phyloP scores from a whole-genome alignment of 106 monocot species.

The Acorus calamus region DNA sequence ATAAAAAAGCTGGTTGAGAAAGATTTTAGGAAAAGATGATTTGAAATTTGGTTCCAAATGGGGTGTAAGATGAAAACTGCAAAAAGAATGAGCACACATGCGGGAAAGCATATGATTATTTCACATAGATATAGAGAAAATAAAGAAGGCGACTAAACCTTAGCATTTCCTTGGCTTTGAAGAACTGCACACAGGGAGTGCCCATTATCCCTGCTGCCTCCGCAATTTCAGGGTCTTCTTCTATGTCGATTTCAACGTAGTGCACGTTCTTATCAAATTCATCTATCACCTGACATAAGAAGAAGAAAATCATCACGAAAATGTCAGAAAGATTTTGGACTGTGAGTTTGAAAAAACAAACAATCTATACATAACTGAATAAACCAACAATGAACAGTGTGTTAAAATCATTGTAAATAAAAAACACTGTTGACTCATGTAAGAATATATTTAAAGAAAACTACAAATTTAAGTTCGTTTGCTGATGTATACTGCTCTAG shows the following conservation, averaged over 20 bases:
- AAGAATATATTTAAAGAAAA: no score
- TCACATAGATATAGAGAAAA: background rate
- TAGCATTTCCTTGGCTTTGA: slow-evolving; percentile 94
- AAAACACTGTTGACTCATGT: no score
- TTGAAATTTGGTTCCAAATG: no score
- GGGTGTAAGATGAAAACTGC: background rate
- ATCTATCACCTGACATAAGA: slow-evolving; percentile 71
- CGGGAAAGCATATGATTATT: no score
- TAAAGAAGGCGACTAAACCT: slow-evolving; percentile 25
- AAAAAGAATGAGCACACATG: background rate
- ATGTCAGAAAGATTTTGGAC: background rate
- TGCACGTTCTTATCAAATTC: slow-evolving; percentile 78
- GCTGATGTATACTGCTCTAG: no score
- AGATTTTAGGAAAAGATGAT: no score
- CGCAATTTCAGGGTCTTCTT: slow-evolving; percentile 92
- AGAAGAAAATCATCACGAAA: background rate
- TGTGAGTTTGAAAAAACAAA: background rate
- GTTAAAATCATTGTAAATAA: no score
- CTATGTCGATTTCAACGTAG: slow-evolving; percentile 94
- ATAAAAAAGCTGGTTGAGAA: no score
- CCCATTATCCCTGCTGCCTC: slow-evolving; percentile 98
- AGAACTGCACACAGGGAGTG: slow-evolving; percentile 96
- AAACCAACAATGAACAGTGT: no score
- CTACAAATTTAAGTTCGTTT: no score
- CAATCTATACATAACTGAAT: background rate